These are phyloP conservation scores for Marasmius sp. DNA, from an alignment of 1,284 basidiomycete genomes.

Conservation along the genomic window DNA sequence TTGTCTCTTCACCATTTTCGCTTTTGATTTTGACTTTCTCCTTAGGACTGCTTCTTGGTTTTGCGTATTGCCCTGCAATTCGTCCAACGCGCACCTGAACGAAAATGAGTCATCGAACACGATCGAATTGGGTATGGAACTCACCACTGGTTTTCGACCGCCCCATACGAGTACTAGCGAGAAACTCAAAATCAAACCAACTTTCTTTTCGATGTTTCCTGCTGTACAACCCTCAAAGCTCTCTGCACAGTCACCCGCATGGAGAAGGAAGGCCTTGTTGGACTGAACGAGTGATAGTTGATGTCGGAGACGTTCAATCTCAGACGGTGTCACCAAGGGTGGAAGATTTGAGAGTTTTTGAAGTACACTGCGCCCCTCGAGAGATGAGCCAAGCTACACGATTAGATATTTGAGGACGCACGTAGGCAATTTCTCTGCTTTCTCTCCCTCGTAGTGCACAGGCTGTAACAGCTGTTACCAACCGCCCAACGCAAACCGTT, in stretches of 20 bases:
- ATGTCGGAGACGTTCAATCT: conserved; percentile 85
- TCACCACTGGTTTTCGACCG: conserved; percentile 83
- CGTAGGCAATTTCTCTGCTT: conserved; percentile 47
- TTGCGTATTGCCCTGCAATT: conserved; percentile 96
- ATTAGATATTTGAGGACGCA: conserved; percentile 20
- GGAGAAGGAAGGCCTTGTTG: conserved; percentile 92
- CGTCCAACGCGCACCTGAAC: conserved; percentile 80
- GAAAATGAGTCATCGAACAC: background rate
- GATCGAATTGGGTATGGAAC: conserved; percentile 23
- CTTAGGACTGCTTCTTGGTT: conserved; percentile 86
- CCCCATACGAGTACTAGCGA: conserved; percentile 95
- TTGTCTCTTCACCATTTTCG: conserved; percentile 31
- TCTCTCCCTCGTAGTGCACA: conserved; percentile 47
- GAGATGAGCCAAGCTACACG: conserved; percentile 4
- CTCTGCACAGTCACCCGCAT: conserved; percentile 97
- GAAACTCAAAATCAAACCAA: conserved; percentile 93
- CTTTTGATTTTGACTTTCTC: conserved; percentile 75
- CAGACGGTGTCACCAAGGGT: conserved; percentile 86
- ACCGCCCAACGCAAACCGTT: background rate
- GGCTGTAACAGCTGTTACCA: conserved; percentile 31
- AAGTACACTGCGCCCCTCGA: conserved; percentile 57
- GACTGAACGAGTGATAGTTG: conserved; percentile 80
- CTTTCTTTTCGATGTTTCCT: conserved; percentile 91
- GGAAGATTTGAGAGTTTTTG: conserved; percentile 75
- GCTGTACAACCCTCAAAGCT: conserved; percentile 90